Percentiles rank a stretch among this genome's conserved stretches.
phyloP scores from a whole-genome alignment of 805 yeast species.

The Wickerhamiella azymoides region DNA sequence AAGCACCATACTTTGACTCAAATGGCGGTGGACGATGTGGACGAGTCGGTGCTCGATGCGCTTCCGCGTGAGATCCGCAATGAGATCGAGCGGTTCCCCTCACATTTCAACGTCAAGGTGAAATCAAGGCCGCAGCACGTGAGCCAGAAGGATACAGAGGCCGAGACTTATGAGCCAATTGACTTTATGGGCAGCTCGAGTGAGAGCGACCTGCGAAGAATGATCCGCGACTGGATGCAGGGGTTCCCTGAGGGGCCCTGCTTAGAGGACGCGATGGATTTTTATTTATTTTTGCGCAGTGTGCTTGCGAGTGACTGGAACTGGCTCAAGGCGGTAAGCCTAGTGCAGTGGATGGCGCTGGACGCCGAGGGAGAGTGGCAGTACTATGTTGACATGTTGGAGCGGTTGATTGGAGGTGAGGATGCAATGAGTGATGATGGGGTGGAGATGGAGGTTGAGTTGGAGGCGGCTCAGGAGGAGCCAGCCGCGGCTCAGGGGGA shows the following conservation, averaged over 20 bases:
- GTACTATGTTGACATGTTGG: background rate
- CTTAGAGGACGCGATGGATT: slow-evolving; percentile 28
- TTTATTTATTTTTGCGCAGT: slow-evolving; percentile 25
- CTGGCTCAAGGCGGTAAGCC: slow-evolving; percentile 16
- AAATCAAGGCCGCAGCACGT: background rate
- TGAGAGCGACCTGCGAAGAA: background rate
- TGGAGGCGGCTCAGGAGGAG: too few relatives aligned
- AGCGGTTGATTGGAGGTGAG: background rate
- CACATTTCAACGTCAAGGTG: slow-evolving; percentile 10
- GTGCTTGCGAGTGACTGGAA: slow-evolving; percentile 22
- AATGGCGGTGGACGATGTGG: slow-evolving; percentile 29
- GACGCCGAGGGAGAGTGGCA: background rate
- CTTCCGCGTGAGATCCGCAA: slow-evolving; percentile 52
- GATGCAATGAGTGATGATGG: background rate
- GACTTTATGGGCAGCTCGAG: background rate
- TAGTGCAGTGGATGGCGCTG: slow-evolving; percentile 15
- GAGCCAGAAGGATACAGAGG: background rate
- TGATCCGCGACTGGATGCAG: slow-evolving; percentile 28
- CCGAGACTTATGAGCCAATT: background rate
- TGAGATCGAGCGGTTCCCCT: slow-evolving; percentile 32
- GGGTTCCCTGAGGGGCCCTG: slow-evolving; percentile 26
- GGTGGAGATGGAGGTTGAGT: too few relatives aligned
- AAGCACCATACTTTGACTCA: slow-evolving; percentile 15
- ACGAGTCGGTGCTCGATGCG: slow-evolving; percentile 48
- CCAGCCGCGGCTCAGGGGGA: too few relatives aligned